These are phyloP conservation scores for Monosporascus sp. DNA, from an alignment of 2,329 filamentous ascomycete genomes.

Conservation along the genomic window DNA sequence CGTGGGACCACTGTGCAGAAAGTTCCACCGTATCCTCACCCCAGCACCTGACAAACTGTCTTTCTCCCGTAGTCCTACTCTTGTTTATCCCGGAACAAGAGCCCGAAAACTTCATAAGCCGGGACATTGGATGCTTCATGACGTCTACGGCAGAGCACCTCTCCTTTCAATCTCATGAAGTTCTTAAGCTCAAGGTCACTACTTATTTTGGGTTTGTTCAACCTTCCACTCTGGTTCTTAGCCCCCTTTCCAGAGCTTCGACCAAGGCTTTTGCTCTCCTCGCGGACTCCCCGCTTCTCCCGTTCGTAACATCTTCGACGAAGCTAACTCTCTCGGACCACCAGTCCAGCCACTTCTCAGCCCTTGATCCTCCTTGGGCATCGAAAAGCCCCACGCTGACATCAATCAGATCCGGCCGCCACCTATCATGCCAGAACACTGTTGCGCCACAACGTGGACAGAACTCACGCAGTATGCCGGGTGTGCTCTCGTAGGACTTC, in stretches of 20 bases:
- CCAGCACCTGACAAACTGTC: too few relatives aligned
- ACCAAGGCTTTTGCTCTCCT: conserved; percentile 25
- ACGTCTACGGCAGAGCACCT: too few relatives aligned
- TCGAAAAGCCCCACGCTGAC: conserved; percentile 57
- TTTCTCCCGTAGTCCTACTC: too few relatives aligned
- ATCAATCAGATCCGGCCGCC: conserved; percentile 53
- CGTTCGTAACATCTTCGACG: conserved; percentile 42
- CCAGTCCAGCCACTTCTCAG: conserved; percentile 60
- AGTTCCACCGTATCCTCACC: too few relatives aligned
- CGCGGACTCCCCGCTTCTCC: conserved; percentile 23
- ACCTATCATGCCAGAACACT: conserved; percentile 55
- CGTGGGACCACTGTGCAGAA: too few relatives aligned
- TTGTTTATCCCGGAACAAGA: too few relatives aligned
- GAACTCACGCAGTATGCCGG: conserved; percentile 53
- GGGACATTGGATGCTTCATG: too few relatives aligned
- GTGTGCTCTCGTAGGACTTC: conserved; percentile 49
- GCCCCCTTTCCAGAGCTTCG: conserved; percentile 15
- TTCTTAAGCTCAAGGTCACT: too few relatives aligned
- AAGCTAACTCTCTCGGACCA: conserved; percentile 54
- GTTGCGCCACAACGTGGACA: conserved; percentile 59
- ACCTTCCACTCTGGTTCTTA: conserved; percentile 1
- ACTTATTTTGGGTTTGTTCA: too few relatives aligned
- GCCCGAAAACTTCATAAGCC: too few relatives aligned
- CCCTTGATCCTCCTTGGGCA: conserved; percentile 46
- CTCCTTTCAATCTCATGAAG: too few relatives aligned